A percentile compares a stretch with the other conserved stretches of the same genome.
These are phyloP conservation scores for Cladochytrium replicatum DNA, from an alignment of 192 early-diverging fungal species.

Conservation along the genomic window DNA sequence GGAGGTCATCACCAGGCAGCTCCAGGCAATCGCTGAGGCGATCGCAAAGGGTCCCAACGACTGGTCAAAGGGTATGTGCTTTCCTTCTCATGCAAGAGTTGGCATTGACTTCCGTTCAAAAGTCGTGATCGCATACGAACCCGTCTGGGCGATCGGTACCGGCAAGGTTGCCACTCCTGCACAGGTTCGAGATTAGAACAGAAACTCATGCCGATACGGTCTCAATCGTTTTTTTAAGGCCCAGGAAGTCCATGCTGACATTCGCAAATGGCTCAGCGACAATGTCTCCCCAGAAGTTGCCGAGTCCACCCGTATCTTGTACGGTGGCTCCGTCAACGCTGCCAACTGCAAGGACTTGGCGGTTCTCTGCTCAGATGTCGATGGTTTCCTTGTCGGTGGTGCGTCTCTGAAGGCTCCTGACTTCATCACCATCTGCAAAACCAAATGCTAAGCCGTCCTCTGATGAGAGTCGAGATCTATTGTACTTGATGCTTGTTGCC, in stretches of 20 bases:
- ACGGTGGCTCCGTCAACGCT: conserved; percentile 92
- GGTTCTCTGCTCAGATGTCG: conserved; percentile 82
- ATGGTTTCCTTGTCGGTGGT: conserved; percentile 99
- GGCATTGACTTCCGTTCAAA: too few species aligned
- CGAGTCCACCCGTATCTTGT: conserved; percentile 83
- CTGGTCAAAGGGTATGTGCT: too few species aligned
- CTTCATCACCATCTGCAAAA: conserved; percentile 31
- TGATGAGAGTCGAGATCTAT: too few species aligned
- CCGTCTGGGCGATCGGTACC: conserved; percentile 99
- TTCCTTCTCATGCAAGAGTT: too few species aligned
- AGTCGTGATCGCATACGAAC: conserved; percentile 98
- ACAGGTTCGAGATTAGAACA: conserved; percentile 1
- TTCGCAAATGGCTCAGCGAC: conserved; percentile 76
- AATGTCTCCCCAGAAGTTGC: conserved; percentile 81
- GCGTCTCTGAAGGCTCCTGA: conserved; percentile 79
- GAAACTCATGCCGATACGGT: too few species aligned
- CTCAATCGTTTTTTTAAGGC: conserved; percentile 82
- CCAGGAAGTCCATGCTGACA: conserved; percentile 86
- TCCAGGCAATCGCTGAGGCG: conserved; percentile 69
- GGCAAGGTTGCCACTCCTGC: conserved; percentile 93
- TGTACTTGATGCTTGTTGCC: too few species aligned
- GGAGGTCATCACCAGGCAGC: conserved; percentile 80
- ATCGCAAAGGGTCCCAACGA: too few species aligned
- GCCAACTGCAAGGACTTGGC: conserved; percentile 73
- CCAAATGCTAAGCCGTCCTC: too few species aligned